A percentile compares a stretch with the other conserved stretches of the same genome.
phyloP scores from a whole-genome alignment of 345 rosid species.

The Corymbia maculata region DNA sequence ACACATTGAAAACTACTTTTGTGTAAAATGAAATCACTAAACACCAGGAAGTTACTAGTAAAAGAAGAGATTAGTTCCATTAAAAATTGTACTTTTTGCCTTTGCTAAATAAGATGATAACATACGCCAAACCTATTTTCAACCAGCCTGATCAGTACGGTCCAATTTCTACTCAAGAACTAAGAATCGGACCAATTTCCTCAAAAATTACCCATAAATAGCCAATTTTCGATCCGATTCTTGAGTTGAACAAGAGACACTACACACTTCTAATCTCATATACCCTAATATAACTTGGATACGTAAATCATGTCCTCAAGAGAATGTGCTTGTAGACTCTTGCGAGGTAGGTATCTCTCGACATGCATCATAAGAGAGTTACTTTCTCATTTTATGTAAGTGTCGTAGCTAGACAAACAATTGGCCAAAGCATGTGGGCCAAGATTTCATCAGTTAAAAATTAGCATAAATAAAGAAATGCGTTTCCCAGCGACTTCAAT shows the following conservation, averaged over 20 bases:
- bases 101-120: neutral
- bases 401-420: neutral
- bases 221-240: fast-evolving
- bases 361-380: neutral
- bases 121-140: too few relatives aligned
- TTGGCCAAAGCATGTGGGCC: neutral
- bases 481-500: neutral
- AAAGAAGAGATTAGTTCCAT: neutral
- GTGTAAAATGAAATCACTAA: neutral
- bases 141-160: too few relatives aligned
- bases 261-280: neutral
- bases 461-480: neutral
- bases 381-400: neutral
- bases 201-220: fast-evolving
- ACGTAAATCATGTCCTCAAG: neutral
- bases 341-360: neutral
- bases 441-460: neutral
- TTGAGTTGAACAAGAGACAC: neutral
- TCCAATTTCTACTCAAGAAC: too few relatives aligned
- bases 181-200: fast-evolving
- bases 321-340: neutral
- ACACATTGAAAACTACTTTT: neutral
- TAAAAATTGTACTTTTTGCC: neutral
- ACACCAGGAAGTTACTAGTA: neutral
- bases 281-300: neutral